Evolutionary conservation across 768 basidiomycete genomes (phyloP).

Genomic region (Naganishia kalamii): DNA sequence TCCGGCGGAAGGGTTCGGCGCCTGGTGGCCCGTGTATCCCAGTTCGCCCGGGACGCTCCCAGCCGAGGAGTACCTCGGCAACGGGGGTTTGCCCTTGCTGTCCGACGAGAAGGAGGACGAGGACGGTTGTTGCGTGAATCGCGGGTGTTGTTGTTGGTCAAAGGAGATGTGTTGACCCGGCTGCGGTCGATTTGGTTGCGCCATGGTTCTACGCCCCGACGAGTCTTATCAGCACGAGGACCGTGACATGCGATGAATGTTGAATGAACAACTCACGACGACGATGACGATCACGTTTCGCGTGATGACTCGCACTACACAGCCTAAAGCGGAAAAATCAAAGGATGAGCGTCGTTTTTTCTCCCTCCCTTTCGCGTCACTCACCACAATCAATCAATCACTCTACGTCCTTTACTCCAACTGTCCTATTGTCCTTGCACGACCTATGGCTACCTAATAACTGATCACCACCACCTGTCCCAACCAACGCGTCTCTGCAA

Average conservation of each 20-base stretch:
- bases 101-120: not conserved
- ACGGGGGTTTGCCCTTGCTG: not conserved
- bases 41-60: slow-evolving; percentile 2
- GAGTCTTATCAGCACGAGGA: too few relatives aligned
- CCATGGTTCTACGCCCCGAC: too few relatives aligned
- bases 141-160: slow-evolving; percentile 12
- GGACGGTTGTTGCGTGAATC: not conserved
- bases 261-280: not conserved
- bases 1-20: not conserved
- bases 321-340: too few relatives aligned
- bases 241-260: not conserved
- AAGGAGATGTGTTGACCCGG: slow-evolving; percentile 14
- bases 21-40: slow-evolving; percentile 3
- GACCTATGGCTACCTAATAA: too few relatives aligned
- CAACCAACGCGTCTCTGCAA: too few relatives aligned
- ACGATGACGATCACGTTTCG: too few relatives aligned
- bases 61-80: not conserved
- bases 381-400: too few relatives aligned
- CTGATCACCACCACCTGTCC: too few relatives aligned
- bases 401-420: too few relatives aligned
- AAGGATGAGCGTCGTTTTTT: too few relatives aligned
- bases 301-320: not conserved
- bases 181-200: slow-evolving; percentile 1
- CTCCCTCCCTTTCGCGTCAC: too few relatives aligned
- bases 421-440: too few relatives aligned